Conservation (phyloP, 2,329 filamentous ascomycete genomes). For the Exophiala aquamarina region DNA sequence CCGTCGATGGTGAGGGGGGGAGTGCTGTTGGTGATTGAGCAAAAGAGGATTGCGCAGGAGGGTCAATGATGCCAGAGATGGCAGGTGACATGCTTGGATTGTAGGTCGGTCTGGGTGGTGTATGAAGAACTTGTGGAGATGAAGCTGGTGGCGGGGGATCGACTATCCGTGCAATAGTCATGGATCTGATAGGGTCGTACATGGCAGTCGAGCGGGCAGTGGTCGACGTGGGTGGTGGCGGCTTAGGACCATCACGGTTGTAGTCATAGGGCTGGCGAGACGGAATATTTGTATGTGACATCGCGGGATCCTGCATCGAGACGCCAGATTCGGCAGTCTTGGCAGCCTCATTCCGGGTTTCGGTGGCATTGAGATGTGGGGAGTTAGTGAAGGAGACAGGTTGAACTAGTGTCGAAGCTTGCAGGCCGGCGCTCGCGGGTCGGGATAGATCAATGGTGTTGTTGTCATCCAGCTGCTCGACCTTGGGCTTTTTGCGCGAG, state of each 20-base stretch:
- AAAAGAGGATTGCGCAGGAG: conserved; percentile 37
- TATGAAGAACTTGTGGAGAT: conserved; percentile 62
- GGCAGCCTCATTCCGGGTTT: conserved; percentile 13
- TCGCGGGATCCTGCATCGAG: conserved; percentile 31
- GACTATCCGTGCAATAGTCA: conserved; percentile 56
- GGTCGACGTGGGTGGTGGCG: background rate
- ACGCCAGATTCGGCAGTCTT: conserved; percentile 41
- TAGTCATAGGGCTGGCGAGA: conserved; percentile 42
- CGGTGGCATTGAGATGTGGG: conserved; percentile 3
- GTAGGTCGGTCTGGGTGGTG: conserved; percentile 52
- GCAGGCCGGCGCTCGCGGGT: conserved; percentile 13
- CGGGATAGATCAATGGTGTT: conserved; percentile 16
- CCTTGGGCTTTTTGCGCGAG: conserved; percentile 51
- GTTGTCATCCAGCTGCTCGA: conserved; percentile 31
- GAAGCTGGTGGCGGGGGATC: conserved; percentile 56
- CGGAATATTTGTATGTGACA: conserved; percentile 21
- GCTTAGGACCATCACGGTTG: conserved; percentile 35
- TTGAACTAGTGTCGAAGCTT: conserved; percentile 23
- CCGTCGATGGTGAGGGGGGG: conserved; percentile 23
- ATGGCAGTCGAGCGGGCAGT: conserved; percentile 52
- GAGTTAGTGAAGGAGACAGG: conserved; percentile 18
- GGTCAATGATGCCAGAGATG: conserved; percentile 86
- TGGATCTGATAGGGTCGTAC: conserved; percentile 82
- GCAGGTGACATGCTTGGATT: conserved; percentile 87
- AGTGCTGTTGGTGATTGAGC: conserved; percentile 17